A percentile compares a stretch with the other conserved stretches of the same genome.
Evolutionary conservation across 805 yeast species (phyloP).

Genomic region (Zygosaccharomyces rouxii): DNA sequence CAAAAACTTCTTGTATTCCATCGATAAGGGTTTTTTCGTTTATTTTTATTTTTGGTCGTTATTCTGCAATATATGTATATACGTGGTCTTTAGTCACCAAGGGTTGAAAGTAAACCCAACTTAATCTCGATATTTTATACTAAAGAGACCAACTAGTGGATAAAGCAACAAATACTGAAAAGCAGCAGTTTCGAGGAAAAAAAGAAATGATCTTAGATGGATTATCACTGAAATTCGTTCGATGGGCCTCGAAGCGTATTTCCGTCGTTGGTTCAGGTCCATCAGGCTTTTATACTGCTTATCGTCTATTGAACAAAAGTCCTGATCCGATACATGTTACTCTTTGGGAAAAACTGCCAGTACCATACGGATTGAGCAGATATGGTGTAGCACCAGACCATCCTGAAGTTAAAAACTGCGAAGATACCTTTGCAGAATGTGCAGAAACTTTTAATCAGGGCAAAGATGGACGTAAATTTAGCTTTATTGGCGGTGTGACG

Average conservation of each 20-base stretch:
- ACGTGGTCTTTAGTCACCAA: not conserved
- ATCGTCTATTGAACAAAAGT: conserved; percentile 55
- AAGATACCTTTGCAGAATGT: conserved; percentile 59
- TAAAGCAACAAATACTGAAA: not conserved
- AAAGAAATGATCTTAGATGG: conserved; percentile 1
- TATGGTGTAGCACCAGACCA: conserved; percentile 99
- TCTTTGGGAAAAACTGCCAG: conserved; percentile 77
- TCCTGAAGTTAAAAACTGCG: conserved; percentile 88
- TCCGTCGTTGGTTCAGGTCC: conserved; percentile 96
- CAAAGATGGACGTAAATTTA: conserved; percentile 38
- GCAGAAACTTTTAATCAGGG: conserved; percentile 24
- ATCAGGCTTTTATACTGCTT: conserved; percentile 88
- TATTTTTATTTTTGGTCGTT: not conserved
- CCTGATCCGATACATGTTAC: conserved; percentile 49
- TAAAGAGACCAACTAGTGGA: not conserved
- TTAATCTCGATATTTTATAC: not conserved
- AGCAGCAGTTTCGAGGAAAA: not conserved
- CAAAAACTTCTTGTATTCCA: conserved; percentile 42
- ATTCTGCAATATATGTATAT: not conserved
- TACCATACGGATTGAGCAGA: conserved; percentile 87
- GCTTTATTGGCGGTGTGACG: conserved; percentile 66
- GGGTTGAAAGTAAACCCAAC: not conserved
- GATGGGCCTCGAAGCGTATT: conserved; percentile 31
- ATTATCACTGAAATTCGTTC: not conserved
- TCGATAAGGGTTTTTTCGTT: not conserved